A percentile compares a stretch with the other conserved stretches of the same genome.
phyloP scores from a whole-genome alignment of 176 grass and related monocot species.

The Eremochloa ophiuroides region DNA sequence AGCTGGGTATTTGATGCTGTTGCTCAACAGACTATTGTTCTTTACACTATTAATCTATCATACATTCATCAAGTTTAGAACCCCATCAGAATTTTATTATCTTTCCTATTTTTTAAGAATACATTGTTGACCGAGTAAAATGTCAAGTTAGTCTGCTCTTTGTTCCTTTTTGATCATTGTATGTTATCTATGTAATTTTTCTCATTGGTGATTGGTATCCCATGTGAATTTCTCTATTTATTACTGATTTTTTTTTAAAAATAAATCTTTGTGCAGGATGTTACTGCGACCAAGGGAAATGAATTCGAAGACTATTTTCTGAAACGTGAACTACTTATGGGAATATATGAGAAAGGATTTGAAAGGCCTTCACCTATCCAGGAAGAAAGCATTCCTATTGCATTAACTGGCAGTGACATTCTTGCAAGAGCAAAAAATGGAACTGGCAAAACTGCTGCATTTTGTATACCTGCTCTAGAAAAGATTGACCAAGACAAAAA shows the following conservation, averaged over 20 bases:
- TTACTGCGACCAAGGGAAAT: constrained; percentile 96
- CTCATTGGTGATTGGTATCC: not conserved
- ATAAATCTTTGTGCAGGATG: constrained; percentile 53
- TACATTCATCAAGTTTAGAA: not conserved
- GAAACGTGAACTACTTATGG: constrained; percentile 96
- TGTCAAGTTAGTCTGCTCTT: not conserved
- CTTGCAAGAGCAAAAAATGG: constrained; percentile 99
- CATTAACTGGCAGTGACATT: constrained; percentile 94
- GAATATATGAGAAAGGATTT: constrained; percentile 95
- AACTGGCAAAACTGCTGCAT: constrained; percentile 91
- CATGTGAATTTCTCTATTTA: not conserved
- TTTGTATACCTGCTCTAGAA: constrained; percentile 95
- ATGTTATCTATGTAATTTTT: not conserved
- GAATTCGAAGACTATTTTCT: constrained; percentile 99
- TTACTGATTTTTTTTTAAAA: not conserved
- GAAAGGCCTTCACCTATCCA: constrained; percentile 98
- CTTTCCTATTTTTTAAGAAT: not conserved
- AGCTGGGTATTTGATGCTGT: not conserved
- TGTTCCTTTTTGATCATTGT: not conserved
- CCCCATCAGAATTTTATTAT: not conserved
- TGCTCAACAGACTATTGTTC: not conserved
- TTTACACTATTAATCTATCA: not conserved
- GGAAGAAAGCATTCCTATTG: constrained; percentile 99
- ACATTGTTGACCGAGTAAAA: not conserved
- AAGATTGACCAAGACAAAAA: constrained; percentile 96